Conservation (phyloP, 106 monocot genomes). For the Agapanthus africanus region DNA sequence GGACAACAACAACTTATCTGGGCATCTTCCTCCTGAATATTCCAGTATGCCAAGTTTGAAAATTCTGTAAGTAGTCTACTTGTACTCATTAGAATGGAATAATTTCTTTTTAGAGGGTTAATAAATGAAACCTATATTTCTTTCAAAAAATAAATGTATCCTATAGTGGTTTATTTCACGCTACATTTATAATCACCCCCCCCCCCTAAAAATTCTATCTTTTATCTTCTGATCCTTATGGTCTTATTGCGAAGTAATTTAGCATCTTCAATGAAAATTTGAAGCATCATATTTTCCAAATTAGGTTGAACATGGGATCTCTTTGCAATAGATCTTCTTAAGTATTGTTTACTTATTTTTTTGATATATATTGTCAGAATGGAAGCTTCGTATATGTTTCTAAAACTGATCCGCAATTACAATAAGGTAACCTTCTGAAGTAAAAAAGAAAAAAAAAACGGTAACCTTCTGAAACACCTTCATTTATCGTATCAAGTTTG, state of each 20-base stretch:
- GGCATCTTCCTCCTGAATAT: slow-evolving; percentile 63
- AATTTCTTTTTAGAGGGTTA: no score
- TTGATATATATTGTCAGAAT: background rate
- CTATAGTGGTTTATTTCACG: background rate
- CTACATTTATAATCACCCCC: background rate
- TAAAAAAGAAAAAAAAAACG: no score
- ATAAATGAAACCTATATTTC: no score
- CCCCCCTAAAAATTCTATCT: no score
- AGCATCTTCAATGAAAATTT: background rate
- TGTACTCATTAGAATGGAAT: background rate
- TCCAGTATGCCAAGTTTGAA: slow-evolving; percentile 38
- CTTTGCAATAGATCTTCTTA: background rate
- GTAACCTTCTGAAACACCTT: background rate
- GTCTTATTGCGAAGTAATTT: background rate
- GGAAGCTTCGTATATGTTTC: background rate
- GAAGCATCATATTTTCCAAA: background rate
- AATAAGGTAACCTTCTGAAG: no score
- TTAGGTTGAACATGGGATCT: background rate
- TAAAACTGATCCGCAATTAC: background rate
- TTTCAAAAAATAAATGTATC: no score
- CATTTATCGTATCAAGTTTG: background rate
- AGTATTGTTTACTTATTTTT: background rate
- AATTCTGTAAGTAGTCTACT: slow-evolving; percentile 65
- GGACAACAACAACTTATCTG: slow-evolving; percentile 93
- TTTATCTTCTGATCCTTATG: background rate